Conservation (phyloP, 129 eudicot species). For the Pseudognaphalium luteoalbum region DNA sequence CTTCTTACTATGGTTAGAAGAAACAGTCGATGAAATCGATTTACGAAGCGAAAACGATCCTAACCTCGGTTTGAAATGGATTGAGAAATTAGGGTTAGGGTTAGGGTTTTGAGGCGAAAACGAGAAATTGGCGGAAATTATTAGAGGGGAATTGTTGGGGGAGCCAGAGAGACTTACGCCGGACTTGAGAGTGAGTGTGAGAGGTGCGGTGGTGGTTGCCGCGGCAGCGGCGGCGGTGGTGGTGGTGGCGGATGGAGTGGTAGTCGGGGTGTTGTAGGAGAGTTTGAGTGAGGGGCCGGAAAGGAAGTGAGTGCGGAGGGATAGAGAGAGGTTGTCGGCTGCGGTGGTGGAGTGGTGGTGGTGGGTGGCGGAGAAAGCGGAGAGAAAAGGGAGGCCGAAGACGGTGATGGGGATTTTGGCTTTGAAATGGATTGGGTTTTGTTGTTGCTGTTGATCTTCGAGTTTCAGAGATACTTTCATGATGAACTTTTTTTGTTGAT, state of each 20-base stretch:
- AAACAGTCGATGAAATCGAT: conserved; percentile 37
- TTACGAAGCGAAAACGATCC: conserved; percentile 83
- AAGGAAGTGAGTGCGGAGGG: conserved; percentile 76
- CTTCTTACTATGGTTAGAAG: conserved; percentile 10
- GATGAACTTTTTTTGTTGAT: background rate
- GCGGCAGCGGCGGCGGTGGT: conserved; percentile 25
- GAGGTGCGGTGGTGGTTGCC: conserved; percentile 38
- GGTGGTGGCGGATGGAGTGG: conserved; percentile 31
- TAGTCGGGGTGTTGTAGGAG: conserved; percentile 62
- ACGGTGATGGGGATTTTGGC: conserved; percentile 85
- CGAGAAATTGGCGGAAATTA: conserved; percentile 72
- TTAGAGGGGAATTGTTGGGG: conserved; percentile 72
- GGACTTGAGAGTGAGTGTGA: conserved; percentile 65
- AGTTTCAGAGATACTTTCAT: conserved; percentile 77
- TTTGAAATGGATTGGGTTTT: conserved; percentile 55
- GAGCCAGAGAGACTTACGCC: conserved; percentile 76
- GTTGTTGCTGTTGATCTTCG: conserved; percentile 42
- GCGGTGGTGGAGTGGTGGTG: conserved; percentile 44
- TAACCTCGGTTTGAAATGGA: conserved; percentile 67
- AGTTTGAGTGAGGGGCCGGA: conserved; percentile 85
- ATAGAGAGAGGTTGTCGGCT: conserved; percentile 49
- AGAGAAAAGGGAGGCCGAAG: conserved; percentile 78
- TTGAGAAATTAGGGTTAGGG: conserved; percentile 64
- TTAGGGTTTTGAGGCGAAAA: conserved; percentile 50
- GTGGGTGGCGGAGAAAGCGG: conserved; percentile 78